These are phyloP conservation scores for Parafenestella ontariensis DNA, from an alignment of 2,329 filamentous ascomycete species.

Conservation along the genomic window DNA sequence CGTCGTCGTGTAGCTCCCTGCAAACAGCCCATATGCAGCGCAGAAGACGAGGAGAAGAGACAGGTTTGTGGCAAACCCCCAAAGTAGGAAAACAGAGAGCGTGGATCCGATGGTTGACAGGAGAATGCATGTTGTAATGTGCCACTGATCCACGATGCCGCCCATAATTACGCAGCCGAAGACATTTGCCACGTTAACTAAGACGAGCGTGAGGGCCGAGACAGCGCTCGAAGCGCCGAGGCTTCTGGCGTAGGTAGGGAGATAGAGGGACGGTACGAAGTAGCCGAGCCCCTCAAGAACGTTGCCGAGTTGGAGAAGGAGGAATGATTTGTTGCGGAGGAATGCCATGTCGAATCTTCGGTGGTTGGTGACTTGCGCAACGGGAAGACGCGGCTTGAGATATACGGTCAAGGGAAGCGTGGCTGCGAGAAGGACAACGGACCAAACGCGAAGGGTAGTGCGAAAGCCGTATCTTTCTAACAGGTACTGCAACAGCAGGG, in stretches of 20 bases:
- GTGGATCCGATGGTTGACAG: constrained; percentile 50
- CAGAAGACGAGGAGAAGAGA: constrained; percentile 40
- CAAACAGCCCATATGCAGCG: constrained; percentile 45
- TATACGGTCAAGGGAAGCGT: constrained; percentile 42
- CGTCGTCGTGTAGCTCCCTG: constrained; percentile 34
- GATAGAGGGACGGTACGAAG: constrained; percentile 49
- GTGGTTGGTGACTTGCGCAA: constrained; percentile 3
- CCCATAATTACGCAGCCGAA: constrained; percentile 45
- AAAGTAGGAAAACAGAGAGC: constrained; percentile 52
- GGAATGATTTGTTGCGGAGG: constrained; percentile 32
- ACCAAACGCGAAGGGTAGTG: constrained; percentile 52
- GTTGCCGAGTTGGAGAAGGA: constrained; percentile 44
- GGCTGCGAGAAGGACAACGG: constrained; percentile 36
- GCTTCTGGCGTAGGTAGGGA: constrained; percentile 47
- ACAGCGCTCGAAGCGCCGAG: constrained; percentile 30
- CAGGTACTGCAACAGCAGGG: constrained; percentile 51
- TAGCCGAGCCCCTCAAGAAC: constrained; percentile 48
- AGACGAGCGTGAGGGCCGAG: constrained; percentile 39
- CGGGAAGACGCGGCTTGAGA: constrained; percentile 44
- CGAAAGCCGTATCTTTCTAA: constrained; percentile 50
- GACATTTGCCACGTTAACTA: constrained; percentile 46
- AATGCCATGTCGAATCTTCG: constrained; percentile 32
- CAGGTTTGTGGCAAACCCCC: constrained; percentile 53
- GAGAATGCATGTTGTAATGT: constrained; percentile 50
- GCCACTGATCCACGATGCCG: constrained; percentile 51